Base-by-base conservation (phyloP, 805 yeast genomes). In the Alloascoidea africana region DNA sequence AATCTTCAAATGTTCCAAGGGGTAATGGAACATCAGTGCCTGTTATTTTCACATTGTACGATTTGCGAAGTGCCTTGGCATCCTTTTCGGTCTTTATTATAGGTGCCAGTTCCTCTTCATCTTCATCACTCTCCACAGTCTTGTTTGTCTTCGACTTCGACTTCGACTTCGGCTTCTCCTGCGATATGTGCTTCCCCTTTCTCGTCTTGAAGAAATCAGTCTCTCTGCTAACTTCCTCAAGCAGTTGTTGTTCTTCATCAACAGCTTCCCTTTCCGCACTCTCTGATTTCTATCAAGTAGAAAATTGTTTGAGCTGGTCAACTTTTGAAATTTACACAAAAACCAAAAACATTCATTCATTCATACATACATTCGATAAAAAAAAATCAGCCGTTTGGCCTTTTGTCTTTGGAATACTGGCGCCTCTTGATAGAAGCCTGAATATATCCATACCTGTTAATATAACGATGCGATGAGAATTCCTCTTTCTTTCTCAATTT, bases 21-120 rank as follows among this genome's bases (percentile, higher is more conserved):
- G 97, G 96, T 19, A 83, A 60, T n/a, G 96, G 96, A 11, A 81
- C 56, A 55, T 89, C 96, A 33, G 69, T 69, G 32, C 97, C 97
- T 0, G 80, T 63, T 18, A 87, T 76, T 42, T 85, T 86, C 34
- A 77, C 72, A 41, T 66, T 68, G 46, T 76, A 65, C 1, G 67
- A 52, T 46, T 72, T 71, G 45, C 96, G 70, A 39, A 78, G 62
- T 14, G 53, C 57, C 2, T 48, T 50, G 0, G 94, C 94, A 34
- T 84, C 82, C 36, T 68, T 69, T 13, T 59, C 65, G 16, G 59
- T 66, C 1, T 65, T 47, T 33, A 82, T 71, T 37, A 59, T 64
- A 17, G 62, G 62, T 2, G 68, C 65, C 1, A 54, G 52, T 2
- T 47, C 56, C 1, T 53, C 54, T 3, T 52, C 59, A 13, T 51